Base-by-base conservation (phyloP, 2,329 filamentous ascomycete species). In the Pseudofabraea citricarpa region DNA sequence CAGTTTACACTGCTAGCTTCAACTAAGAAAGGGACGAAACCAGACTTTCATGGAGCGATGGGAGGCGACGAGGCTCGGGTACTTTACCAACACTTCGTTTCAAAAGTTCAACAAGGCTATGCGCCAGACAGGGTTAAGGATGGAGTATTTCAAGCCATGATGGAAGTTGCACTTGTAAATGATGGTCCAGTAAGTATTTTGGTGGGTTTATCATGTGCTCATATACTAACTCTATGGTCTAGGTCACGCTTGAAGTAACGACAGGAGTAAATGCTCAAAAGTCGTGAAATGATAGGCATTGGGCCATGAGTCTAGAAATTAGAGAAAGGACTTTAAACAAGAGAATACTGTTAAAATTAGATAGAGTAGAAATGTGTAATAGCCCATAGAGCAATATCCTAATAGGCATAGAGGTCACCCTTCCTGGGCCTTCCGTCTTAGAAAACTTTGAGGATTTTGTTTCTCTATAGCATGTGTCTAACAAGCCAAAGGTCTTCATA, bases 91-190 rank as follows among this genome's bases (percentile, higher is more conserved):
- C 74, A 84, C 60, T 97, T 98, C 68, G 80, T 90, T 55, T 69
- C 77, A 40, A 87, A 85, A 55, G 81, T 97, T 32, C 77, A 82
- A 55, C 73, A 82, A 42, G 74, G 81, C 3, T 95, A 97, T 63
- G 64, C 71, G 5, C 65, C 77, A 6, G 86, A 89, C 7, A 83
- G 75, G 51, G 90, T 98, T 46, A 90, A 95, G 62, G 85, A 98
- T 62, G 93, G 94, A n/a, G 81, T 91, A 22, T 98, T 98, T 64
- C 91, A 95, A 61, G 93, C 93, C 39, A 96, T 95, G 90, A 98
- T 98, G 93, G 85, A 97, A 60, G 91, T 98, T 46, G 85, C 87
- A 38, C 68, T 96, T 22, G 82, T 96, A 39, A 97, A 97, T 54
- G 91, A 97, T 54, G 81, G 82, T 1, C 82, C 82, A 42, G 81